A percentile compares a stretch with the other conserved stretches of the same genome.
Evolutionary conservation across 2,329 filamentous ascomycete genomes (phyloP).

Genomic region (Claviceps sp.): DNA sequence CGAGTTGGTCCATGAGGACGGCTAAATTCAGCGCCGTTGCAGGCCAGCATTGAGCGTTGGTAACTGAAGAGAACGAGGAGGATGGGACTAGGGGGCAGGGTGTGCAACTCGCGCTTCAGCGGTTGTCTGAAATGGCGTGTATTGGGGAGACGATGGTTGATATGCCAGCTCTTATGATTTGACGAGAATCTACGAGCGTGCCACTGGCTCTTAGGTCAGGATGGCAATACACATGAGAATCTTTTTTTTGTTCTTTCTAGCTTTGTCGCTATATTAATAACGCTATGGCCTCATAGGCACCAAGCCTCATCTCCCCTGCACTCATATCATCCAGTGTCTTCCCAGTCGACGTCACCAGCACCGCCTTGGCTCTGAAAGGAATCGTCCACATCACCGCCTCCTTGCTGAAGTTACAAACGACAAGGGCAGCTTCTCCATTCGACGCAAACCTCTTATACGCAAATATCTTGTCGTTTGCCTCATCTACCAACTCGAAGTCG

Average conservation of each 20-base stretch:
- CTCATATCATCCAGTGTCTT: slow-evolving; percentile 17
- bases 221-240: background rate
- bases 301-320: slow-evolving; percentile 16
- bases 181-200: background rate
- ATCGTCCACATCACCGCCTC: slow-evolving; percentile 19
- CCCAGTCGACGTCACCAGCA: slow-evolving; percentile 21
- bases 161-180: background rate
- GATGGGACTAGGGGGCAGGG: background rate
- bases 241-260: background rate
- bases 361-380: slow-evolving; percentile 16
- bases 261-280: slow-evolving; percentile 13
- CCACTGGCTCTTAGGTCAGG: background rate
- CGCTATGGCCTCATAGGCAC: slow-evolving; percentile 23
- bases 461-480: slow-evolving; percentile 22
- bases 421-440: slow-evolving; percentile 19
- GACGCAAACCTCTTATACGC: slow-evolving; percentile 23
- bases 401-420: slow-evolving; percentile 26
- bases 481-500: slow-evolving; percentile 28
- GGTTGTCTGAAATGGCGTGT: background rate
- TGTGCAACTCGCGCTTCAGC: background rate
- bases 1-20: slow-evolving; percentile 52
- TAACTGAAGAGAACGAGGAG: background rate
- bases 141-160: background rate
- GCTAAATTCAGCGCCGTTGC: slow-evolving; percentile 7
- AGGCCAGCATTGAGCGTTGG: background rate